Evolutionary conservation across 2,329 filamentous ascomycete genomes (phyloP), one percentile per base, ranked within the genome.

Genomic region (Colletotrichum godetiae): DNA sequence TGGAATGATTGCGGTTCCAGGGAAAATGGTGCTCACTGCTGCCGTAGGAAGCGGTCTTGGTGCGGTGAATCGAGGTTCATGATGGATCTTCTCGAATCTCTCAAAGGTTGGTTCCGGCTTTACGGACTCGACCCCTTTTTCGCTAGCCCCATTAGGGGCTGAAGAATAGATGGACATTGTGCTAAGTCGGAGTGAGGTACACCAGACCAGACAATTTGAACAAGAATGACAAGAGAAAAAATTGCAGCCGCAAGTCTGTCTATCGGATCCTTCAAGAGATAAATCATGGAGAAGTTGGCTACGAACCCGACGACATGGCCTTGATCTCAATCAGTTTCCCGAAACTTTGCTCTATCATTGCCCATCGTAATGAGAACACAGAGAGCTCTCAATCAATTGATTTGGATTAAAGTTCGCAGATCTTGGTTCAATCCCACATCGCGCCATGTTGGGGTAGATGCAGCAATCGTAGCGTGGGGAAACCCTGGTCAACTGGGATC

Each of bases 1-100:
- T 12, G 8, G 7, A 35, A 15, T 6, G 7, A 53, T 11, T 27
- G 11, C 24, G 19, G 5, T 5, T 19, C 8, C 5, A 33, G 3
- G 2, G 5, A 7, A 5, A 7, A 19, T n/a, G 8, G 19, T 22
- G 68, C 72, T 61, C 12, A 74, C 72, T 4, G 72, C 64, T 11
- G 68, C 58, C 13, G 63, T 46, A 8, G 72, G 72, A 49, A 74
- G 69, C 12, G 72, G 65, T 19, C 65, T 63, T 2, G 68, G 53
- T 19, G 53, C 33, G 13, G 37, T 15, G 15, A 69, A 59, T 15
- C 27, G 61, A 10, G 59, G 55, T 6, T 27, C 31, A n/a, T 46
- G 55, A 24, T 42, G 33, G 13, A 53, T 19, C 4, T 42, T 49
- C 19, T 63, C 59, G 3, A 57, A 53, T 24, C 35, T 68, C n/a